A percentile compares a stretch with the other conserved stretches of the same genome.
These are phyloP conservation scores for Papilionanthe hybrid DNA, from an alignment of 116 monocot genomes.

Conservation along the genomic window DNA sequence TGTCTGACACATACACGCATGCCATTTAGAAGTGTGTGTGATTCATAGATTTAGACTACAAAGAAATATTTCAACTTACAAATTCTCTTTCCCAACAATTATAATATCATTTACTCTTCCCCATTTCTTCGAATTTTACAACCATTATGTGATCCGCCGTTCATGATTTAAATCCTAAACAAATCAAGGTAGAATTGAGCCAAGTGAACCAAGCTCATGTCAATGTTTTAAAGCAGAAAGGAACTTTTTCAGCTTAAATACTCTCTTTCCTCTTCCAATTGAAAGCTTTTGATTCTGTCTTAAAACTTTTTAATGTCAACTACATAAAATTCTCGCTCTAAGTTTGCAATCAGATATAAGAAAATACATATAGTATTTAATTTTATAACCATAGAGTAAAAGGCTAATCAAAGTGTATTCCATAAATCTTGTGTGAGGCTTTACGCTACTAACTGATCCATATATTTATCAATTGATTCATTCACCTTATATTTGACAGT, in stretches of 20 bases:
- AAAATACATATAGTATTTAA: not conserved
- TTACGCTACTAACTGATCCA: not conserved
- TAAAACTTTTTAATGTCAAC: not conserved
- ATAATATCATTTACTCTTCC: too few species aligned
- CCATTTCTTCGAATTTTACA: too few species aligned
- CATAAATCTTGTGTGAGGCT: not conserved
- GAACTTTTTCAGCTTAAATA: not conserved
- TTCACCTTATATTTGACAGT: not conserved
- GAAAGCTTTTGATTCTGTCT: not conserved
- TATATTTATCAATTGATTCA: slow-evolving; percentile 1
- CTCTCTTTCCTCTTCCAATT: not conserved
- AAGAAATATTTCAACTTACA: too few species aligned
- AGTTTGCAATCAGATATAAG: not conserved
- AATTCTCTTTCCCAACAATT: too few species aligned
- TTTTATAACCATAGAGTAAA: not conserved
- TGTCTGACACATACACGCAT: too few species aligned
- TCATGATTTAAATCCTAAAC: not conserved
- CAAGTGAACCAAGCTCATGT: too few species aligned
- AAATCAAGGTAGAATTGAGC: not conserved
- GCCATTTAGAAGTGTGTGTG: too few species aligned
- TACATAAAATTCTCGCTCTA: not conserved
- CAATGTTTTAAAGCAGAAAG: not conserved
- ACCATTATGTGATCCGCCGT: not conserved
- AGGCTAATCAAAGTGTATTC: not conserved
- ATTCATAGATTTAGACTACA: too few species aligned